Conservation (phyloP, 345 rosid species). For the Garcia nutans region DNA sequence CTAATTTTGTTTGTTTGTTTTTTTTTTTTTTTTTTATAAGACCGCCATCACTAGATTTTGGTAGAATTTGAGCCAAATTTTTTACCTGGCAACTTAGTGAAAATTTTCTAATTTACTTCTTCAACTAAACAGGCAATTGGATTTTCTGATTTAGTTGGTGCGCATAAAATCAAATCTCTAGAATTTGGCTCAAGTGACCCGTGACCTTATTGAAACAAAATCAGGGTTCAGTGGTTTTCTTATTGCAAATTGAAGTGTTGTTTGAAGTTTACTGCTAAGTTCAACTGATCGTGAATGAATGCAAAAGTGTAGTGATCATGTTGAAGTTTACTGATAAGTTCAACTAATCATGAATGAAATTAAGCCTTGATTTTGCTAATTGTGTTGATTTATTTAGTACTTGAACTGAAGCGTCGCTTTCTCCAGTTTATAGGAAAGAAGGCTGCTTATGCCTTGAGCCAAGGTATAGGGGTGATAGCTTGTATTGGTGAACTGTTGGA, state of each 20-base stretch:
- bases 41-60: background rate
- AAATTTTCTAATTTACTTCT: background rate
- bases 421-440: conserved; percentile 92
- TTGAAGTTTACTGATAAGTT: background rate
- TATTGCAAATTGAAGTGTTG: background rate
- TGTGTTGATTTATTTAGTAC: background rate
- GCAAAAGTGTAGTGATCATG: background rate
- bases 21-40: background rate
- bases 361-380: background rate
- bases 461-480: conserved; percentile 92
- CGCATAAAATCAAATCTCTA: background rate
- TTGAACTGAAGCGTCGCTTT: conserved; percentile 19
- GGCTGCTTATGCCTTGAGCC: conserved; percentile 83
- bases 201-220: background rate
- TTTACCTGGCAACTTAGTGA: background rate
- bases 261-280: background rate
- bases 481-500: conserved; percentile 86
- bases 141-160: background rate
- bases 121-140: background rate
- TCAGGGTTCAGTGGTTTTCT: background rate
- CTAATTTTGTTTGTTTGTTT: too few relatives aligned
- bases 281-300: background rate
- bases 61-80: background rate
- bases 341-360: too few relatives aligned
- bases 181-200: background rate